These are phyloP conservation scores for Boletus edulis DNA, from an alignment of 768 basidiomycete genomes.

Conservation along the genomic window DNA sequence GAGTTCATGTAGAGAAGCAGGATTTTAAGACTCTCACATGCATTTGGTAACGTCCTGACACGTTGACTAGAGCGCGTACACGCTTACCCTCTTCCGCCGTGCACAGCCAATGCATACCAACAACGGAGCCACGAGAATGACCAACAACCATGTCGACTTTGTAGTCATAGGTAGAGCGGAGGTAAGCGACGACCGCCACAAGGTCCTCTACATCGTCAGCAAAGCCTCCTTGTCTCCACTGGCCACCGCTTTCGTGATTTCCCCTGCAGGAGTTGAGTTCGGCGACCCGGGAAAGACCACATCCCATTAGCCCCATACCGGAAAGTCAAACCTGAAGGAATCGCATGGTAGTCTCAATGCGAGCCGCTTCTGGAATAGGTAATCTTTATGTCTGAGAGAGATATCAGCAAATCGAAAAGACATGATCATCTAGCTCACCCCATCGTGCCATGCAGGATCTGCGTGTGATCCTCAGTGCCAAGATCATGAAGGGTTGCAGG, in stretches of 20 bases:
- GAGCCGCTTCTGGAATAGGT: slow-evolving; percentile 75
- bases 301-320: slow-evolving; percentile 47
- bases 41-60: slow-evolving; percentile 79
- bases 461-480: slow-evolving; percentile 17
- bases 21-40: slow-evolving; percentile 40
- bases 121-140: slow-evolving; percentile 77
- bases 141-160: slow-evolving; percentile 67
- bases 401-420: background rate
- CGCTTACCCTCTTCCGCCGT: slow-evolving; percentile 54
- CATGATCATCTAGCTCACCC: slow-evolving; percentile 47
- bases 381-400: slow-evolving; percentile 72
- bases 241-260: slow-evolving; percentile 72
- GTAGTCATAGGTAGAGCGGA: slow-evolving; percentile 62
- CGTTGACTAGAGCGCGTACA: slow-evolving; percentile 67
- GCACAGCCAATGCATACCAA: slow-evolving; percentile 66
- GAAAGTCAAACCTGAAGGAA: slow-evolving; percentile 86
- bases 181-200: slow-evolving; percentile 58
- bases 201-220: slow-evolving; percentile 65
- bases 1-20: background rate
- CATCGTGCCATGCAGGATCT: slow-evolving; percentile 81
- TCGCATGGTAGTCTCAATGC: slow-evolving; percentile 65
- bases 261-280: slow-evolving; percentile 44
- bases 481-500: background rate
- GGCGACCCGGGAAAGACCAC: background rate
- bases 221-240: slow-evolving; percentile 60